Base-by-base conservation (phyloP, 2,329 filamentous ascomycete species). In the Fusarium palustre region DNA sequence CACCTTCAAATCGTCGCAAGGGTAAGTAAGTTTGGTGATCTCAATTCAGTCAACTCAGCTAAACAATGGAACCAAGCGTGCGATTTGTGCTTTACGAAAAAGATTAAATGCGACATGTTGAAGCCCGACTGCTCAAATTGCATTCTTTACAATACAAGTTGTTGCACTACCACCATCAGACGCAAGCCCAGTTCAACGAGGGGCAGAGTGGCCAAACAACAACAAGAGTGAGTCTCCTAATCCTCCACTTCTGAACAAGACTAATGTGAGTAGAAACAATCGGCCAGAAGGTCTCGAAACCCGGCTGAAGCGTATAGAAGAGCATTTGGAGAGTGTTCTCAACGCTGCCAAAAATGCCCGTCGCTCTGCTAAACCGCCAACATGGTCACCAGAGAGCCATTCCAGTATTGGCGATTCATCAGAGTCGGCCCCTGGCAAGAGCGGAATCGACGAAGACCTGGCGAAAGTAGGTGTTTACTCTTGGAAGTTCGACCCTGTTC, bases 71-170 rank as follows among this genome's bases (percentile, higher is more conserved):
- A 18, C 4, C 20, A 9, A 81, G 81, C 79, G 1, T 82, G 81
- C 59, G 81, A 83, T 65, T 74, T 82, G 39, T 84, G 82, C 73
- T 83, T 80, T 50, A 79, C 71, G 15, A 83, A 83, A 71, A 83
- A 84, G 76, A 82, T 84, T 47, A 82, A 81, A 66, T 84, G 82
- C 49, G 81, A 84, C 66, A 80, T 80, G 77, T 49, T 81, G 8
- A 82, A 81, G 63, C 82, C 82, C 1, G 69, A 76, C 11, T 84
- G 82, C 60, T 82, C 81, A 2, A 83, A 83, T 43, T 84, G 81
- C 45, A 70, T 76, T 10, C 71, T 83, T 5, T 84, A 84, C 64
- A 77, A 77, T n/a, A 74, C 81, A 5, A 71, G 76, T n/a, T 83
- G 81, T 64, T 68, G 58, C 18, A 77, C 74, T 4, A 76, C 67